Percentiles rank a stretch among this genome's conserved stretches.
Conservation (phyloP, 306 rosid genomes). For the Pachyrhizus erosus region DNA sequence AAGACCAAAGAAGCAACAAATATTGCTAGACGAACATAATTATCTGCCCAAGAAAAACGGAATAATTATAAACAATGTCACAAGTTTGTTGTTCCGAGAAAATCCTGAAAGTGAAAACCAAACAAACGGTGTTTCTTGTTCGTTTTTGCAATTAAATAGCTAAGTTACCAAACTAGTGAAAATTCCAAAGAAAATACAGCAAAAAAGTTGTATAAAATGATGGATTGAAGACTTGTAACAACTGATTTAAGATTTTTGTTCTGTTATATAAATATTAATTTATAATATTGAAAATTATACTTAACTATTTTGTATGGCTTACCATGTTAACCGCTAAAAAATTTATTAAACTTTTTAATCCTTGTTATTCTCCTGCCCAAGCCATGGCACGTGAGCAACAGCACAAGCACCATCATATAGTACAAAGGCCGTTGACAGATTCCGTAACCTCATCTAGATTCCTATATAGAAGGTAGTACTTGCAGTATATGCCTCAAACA, state of each 20-base stretch:
- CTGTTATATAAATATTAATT: background rate
- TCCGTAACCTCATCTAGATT: slow-evolving; percentile 7
- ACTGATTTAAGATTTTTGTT: background rate
- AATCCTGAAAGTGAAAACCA: no score
- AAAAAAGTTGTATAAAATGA: no score
- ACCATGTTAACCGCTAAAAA: background rate
- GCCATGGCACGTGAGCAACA: background rate
- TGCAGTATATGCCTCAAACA: background rate
- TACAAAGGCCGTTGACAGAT: background rate
- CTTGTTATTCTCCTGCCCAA: background rate
- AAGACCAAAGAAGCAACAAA: no score
- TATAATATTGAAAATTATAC: background rate
- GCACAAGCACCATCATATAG: background rate
- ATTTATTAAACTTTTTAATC: no score
- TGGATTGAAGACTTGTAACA: background rate
- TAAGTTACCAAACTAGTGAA: no score
- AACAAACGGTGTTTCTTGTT: no score
- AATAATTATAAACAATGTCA: no score
- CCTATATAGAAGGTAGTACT: background rate
- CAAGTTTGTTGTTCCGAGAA: no score
- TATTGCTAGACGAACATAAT: no score
- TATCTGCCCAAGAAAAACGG: no score
- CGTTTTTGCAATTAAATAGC: no score
- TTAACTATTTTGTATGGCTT: background rate
- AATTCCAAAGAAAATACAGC: no score